These are phyloP conservation scores for Botrytis tulipae DNA, from an alignment of 2,329 filamentous ascomycete genomes.

Conservation along the genomic window DNA sequence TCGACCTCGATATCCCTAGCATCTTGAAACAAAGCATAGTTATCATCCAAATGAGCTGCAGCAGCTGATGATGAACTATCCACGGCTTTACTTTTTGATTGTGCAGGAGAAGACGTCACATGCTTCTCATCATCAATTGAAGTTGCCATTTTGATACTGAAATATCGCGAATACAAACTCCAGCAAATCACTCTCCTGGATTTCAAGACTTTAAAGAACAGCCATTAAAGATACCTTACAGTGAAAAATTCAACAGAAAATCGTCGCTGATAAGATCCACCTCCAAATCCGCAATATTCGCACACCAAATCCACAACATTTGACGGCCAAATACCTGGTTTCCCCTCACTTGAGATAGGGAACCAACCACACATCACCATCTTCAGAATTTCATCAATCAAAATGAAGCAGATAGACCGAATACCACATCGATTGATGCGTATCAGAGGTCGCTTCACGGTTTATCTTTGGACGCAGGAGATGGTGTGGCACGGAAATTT, in stretches of 20 bases:
- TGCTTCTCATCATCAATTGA: slow-evolving; percentile 27
- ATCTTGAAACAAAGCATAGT: slow-evolving; percentile 41
- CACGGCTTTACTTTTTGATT: slow-evolving; percentile 14
- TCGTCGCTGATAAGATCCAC: neutral
- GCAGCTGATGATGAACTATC: slow-evolving; percentile 19
- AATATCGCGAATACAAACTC: neutral
- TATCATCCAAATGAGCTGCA: slow-evolving; percentile 39
- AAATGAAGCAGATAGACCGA: neutral
- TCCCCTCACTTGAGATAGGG: slow-evolving; percentile 5
- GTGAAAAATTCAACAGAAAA: neutral
- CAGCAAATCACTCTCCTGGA: neutral
- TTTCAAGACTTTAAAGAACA: neutral
- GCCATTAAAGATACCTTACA: neutral
- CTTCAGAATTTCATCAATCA: neutral
- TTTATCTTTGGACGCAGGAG: slow-evolving; percentile 1
- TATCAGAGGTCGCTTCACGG: neutral
- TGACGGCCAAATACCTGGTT: neutral
- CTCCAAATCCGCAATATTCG: neutral
- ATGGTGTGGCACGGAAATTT: slow-evolving; percentile 24
- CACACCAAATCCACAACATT: neutral
- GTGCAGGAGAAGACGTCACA: slow-evolving; percentile 12
- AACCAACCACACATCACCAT: slow-evolving; percentile 9
- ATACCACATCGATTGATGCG: neutral
- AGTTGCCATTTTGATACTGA: slow-evolving; percentile 13
- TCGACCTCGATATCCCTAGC: slow-evolving; percentile 34